phyloP scores from a whole-genome alignment of 805 yeast species.

The Lachancea thermotolerans region DNA sequence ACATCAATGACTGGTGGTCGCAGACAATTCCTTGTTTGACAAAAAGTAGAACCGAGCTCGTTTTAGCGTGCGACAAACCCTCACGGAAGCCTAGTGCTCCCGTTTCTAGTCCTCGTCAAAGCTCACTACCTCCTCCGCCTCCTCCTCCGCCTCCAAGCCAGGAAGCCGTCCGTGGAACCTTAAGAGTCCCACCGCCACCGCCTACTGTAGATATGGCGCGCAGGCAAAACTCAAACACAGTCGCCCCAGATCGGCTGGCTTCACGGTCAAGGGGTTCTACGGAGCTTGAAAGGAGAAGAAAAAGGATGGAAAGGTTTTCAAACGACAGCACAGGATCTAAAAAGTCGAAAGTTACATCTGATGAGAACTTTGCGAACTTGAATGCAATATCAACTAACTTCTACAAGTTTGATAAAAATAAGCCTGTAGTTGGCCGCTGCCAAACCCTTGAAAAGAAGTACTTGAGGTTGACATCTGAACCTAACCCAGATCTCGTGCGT shows the following conservation, averaged over 20 bases:
- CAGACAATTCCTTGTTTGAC: constrained; percentile 22
- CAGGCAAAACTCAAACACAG: too few species aligned
- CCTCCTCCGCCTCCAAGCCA: constrained; percentile 7
- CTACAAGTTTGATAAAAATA: constrained; percentile 28
- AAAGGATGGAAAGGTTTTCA: constrained; percentile 34
- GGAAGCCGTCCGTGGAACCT: not conserved
- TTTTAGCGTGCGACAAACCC: constrained; percentile 3
- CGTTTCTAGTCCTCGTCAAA: not conserved
- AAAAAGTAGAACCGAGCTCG: not conserved
- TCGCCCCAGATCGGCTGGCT: too few species aligned
- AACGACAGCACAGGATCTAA: constrained; percentile 12
- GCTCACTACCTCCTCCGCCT: constrained; percentile 17
- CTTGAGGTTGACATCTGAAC: constrained; percentile 81
- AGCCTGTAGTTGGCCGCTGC: constrained; percentile 55
- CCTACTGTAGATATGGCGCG: not conserved
- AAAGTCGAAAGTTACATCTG: constrained; percentile 11
- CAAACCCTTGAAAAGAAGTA: constrained; percentile 68
- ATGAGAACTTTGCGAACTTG: constrained; percentile 21
- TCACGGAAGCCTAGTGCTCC: not conserved
- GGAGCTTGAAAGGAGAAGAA: constrained; percentile 24
- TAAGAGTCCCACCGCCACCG: constrained; percentile 10
- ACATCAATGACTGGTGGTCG: constrained; percentile 25
- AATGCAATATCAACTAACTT: constrained; percentile 29
- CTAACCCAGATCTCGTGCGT: constrained; percentile 77
- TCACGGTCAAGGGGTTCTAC: constrained; percentile 9